phyloP scores from a whole-genome alignment of 805 yeast genomes.

The Metschnikowia chrysomelidarum region DNA sequence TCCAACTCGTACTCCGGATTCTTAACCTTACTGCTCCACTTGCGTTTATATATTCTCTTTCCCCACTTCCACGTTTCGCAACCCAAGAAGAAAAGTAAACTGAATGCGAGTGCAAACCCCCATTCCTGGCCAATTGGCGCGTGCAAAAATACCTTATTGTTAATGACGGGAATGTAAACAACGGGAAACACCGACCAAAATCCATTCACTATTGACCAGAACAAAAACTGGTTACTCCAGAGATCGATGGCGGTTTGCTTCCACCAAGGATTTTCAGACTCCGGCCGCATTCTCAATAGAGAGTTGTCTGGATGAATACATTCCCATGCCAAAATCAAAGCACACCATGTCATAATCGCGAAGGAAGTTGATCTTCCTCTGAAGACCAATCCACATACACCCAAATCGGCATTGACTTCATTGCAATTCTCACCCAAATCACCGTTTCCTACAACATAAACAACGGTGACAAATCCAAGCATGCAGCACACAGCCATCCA shows the following conservation, averaged over 20 bases:
- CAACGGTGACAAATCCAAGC: slow-evolving; percentile 35
- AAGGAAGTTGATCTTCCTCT: slow-evolving; percentile 39
- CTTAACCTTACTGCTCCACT: slow-evolving; percentile 32
- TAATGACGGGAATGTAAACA: slow-evolving; percentile 40
- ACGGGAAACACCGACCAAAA: slow-evolving; percentile 39
- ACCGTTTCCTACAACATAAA: slow-evolving; percentile 39
- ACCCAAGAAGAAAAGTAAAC: slow-evolving; percentile 29
- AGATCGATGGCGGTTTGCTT: slow-evolving; percentile 34
- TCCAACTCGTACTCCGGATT: slow-evolving; percentile 69
- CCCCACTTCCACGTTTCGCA: slow-evolving; percentile 41
- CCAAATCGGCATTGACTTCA: slow-evolving; percentile 18
- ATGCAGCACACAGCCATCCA: slow-evolving; percentile 44
- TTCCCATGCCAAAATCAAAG: slow-evolving; percentile 40
- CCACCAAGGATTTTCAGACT: slow-evolving; percentile 37
- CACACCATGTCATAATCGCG: slow-evolving; percentile 43
- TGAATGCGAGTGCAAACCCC: slow-evolving; percentile 36
- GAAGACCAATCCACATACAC: slow-evolving; percentile 32
- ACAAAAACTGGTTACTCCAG: slow-evolving; percentile 36
- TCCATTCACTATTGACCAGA: slow-evolving; percentile 39
- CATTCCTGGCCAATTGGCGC: slow-evolving; percentile 39
- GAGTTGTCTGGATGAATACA: slow-evolving; percentile 37
- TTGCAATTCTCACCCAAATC: slow-evolving; percentile 39
- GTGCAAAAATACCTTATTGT: slow-evolving; percentile 38
- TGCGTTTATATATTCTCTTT: slow-evolving; percentile 33
- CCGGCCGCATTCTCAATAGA: slow-evolving; percentile 36